Percentiles rank a stretch among this genome's conserved stretches.
Conservation (phyloP, 306 rosid species). For the Medicago arabica region DNA sequence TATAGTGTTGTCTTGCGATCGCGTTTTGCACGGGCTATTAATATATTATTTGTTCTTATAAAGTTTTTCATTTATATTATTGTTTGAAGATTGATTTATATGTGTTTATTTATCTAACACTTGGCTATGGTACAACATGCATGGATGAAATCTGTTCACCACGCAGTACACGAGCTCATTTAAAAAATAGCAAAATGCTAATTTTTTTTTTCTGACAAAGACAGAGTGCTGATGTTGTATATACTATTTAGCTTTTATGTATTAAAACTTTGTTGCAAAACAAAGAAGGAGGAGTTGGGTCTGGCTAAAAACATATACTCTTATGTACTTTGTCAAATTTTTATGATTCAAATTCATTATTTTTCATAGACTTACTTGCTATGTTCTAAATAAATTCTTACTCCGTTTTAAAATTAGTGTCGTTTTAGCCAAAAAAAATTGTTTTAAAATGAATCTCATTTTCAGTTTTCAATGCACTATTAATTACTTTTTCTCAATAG, state of each 20-base stretch:
- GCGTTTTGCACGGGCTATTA: slow-evolving; percentile 25
- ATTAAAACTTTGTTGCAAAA: background rate
- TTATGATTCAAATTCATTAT: background rate
- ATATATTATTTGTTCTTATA: background rate
- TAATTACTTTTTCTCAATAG: too few species aligned
- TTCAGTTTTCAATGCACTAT: too few species aligned
- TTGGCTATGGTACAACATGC: background rate
- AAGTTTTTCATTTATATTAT: background rate
- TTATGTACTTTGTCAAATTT: background rate
- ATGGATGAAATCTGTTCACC: background rate
- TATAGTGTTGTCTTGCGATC: background rate
- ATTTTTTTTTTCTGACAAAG: too few species aligned
- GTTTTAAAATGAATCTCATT: too few species aligned
- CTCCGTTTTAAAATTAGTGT: too few species aligned
- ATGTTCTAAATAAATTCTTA: too few species aligned
- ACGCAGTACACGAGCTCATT: background rate
- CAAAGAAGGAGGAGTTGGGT: background rate
- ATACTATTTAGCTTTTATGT: background rate
- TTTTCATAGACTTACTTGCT: too few species aligned
- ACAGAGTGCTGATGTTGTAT: background rate
- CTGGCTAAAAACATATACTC: background rate
- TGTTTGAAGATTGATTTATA: background rate
- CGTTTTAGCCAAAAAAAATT: too few species aligned
- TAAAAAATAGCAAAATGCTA: background rate
- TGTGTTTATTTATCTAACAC: background rate